Evolutionary conservation across 164 flowering plant species (phyloP), one percentile per base, ranked within the genome.

Genomic region (Saururus chinensis): DNA sequence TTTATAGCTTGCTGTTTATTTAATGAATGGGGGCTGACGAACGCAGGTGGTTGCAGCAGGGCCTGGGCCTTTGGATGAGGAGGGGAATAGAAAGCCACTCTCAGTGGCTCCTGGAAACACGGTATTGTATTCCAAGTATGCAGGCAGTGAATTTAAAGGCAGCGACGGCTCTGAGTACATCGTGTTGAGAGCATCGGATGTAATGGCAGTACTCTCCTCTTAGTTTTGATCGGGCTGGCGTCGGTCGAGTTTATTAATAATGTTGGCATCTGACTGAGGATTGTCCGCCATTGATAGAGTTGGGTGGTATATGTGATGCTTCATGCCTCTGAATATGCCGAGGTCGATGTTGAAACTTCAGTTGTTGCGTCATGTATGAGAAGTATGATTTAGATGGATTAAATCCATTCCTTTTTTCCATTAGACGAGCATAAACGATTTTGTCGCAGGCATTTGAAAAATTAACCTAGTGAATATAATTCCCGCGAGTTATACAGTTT

Each of bases 101-200:
- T 51, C 85, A 0, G 65, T 86, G 13, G 8, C 84, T 1, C 59
- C 84, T 2, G 98, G 96, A 20, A 80, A 70, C 77, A 79, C 92
- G 3, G 93, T 92, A 20, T 54, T 92, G 76, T 89, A 81, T 75
- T 89, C 98, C 60, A 92, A 86, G 62, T 92, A 83, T 67, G 96
- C 98, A 0, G 98, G 96, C 11, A 89, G 80, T 52, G 98, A 89
- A 55, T 92, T 87, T 79, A 86, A 89, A 74, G 88, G 89, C 24
- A 62, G 42, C 40, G 98, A 92, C 73, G 98, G 96, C 10, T 74
- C 86, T 4, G 76, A 87, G 0, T 92, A 89, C 81, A 86, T 89
- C 23, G 83, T 79, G 21, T 75, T 92, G 5, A 80, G 88, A 71
- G 95, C 71, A 19, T 76, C 96, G 1, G 96, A 92, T 73, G 81